These are phyloP conservation scores for Lepiota subincarnata DNA, from an alignment of 768 basidiomycete species.

Conservation along the genomic window DNA sequence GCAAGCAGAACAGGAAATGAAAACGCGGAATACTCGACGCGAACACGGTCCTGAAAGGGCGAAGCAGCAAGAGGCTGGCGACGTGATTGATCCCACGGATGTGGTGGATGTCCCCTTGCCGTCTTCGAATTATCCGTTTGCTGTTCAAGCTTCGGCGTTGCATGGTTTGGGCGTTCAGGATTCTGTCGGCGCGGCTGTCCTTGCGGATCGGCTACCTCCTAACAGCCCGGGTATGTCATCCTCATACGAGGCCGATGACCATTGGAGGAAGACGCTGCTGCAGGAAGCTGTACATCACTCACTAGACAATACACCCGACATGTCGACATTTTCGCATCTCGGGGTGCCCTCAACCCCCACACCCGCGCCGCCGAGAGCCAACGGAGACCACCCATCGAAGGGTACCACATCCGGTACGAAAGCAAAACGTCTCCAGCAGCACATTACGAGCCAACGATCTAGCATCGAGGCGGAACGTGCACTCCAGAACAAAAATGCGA, in stretches of 20 bases:
- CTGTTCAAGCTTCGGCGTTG: constrained; percentile 69
- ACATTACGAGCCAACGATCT: constrained; percentile 41
- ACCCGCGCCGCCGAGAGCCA: constrained; percentile 25
- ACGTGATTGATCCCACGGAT: constrained; percentile 81
- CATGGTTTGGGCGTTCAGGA: constrained; percentile 72
- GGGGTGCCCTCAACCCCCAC: constrained; percentile 37
- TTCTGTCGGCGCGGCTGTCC: constrained; percentile 68
- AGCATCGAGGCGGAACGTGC: constrained; percentile 27
- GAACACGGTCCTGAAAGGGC: constrained; percentile 42
- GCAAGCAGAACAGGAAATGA: constrained; percentile 72
- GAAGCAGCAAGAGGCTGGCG: constrained; percentile 36
- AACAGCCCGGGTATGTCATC: constrained; percentile 56
- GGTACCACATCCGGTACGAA: constrained; percentile 20
- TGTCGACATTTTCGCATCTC: constrained; percentile 42
- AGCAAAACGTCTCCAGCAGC: constrained; percentile 21
- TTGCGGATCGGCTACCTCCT: constrained; percentile 70
- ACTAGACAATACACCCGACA: constrained; percentile 49
- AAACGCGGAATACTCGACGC: constrained; percentile 43
- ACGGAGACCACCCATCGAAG: constrained; percentile 8
- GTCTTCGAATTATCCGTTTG: constrained; percentile 64
- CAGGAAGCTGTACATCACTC: constrained; percentile 79
- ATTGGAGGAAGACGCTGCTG: constrained; percentile 74
- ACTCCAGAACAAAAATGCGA: constrained; percentile 19
- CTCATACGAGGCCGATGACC: constrained; percentile 50
- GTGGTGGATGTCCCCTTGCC: constrained; percentile 75